Evolutionary conservation across 495 filamentous ascomycete genomes (phyloP).

Genomic region (Lophiostoma macrostomum): DNA sequence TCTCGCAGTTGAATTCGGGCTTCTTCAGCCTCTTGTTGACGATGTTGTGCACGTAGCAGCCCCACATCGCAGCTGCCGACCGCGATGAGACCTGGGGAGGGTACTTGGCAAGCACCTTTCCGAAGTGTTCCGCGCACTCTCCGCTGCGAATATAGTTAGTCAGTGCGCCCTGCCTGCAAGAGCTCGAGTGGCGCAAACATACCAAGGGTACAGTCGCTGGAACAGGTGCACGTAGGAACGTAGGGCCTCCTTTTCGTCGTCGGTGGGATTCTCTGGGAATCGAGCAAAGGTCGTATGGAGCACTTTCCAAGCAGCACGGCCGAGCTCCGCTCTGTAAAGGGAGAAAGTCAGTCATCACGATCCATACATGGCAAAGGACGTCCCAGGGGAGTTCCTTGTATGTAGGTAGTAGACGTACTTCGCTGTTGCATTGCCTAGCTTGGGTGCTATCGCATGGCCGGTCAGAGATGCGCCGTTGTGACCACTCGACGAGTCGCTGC

Average conservation of each 20-base stretch:
- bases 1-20: conserved; percentile 77
- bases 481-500: no score
- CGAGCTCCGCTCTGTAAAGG: conserved; percentile 70
- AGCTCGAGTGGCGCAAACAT: conserved; percentile 30
- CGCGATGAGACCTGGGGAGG: conserved; percentile 89
- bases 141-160: conserved; percentile 55
- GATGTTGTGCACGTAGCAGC: conserved; percentile 89
- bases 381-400: conserved; percentile 12
- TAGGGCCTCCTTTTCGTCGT: conserved; percentile 79
- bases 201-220: conserved; percentile 86
- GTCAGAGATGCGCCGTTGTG: conserved; percentile 52
- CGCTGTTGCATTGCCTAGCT: conserved; percentile 85
- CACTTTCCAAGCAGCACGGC: conserved; percentile 85
- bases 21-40: conserved; percentile 88
- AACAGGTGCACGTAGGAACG: conserved; percentile 86
- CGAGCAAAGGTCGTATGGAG: conserved; percentile 94
- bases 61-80: conserved; percentile 83
- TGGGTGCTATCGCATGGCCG: conserved; percentile 81
- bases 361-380: no score
- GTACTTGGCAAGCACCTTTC: conserved; percentile 71
- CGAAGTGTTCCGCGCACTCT: conserved; percentile 92
- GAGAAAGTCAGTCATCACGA: conserved; percentile 14
- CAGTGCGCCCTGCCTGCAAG: conserved; percentile 11
- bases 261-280: conserved; percentile 80
- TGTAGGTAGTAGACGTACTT: conserved; percentile 54